These are phyloP conservation scores for Yamadazyma taylorii DNA, from an alignment of 1,139 yeast genomes.

Conservation along the genomic window DNA sequence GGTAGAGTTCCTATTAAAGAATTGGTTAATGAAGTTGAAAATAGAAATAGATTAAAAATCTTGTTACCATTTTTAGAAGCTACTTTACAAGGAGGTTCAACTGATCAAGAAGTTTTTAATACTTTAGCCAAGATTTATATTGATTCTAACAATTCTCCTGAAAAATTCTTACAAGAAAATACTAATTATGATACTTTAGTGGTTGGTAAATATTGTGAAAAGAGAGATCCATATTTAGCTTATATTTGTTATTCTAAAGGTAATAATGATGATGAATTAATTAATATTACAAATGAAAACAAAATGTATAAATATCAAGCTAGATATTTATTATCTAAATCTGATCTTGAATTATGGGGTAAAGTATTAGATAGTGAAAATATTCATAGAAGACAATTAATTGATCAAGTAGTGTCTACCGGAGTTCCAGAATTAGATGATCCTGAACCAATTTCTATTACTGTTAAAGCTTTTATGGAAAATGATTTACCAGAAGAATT, in stretches of 20 bases:
- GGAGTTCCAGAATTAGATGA: constrained; percentile 95
- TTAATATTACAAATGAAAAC: constrained; percentile 91
- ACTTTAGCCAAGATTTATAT: constrained; percentile 97
- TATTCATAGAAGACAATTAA: constrained; percentile 82
- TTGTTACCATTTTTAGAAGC: constrained; percentile 91
- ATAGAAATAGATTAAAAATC: constrained; percentile 89
- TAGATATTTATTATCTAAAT: constrained; percentile 82
- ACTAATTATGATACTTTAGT: constrained; percentile 84
- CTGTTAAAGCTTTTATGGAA: constrained; percentile 96
- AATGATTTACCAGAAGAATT: constrained; percentile 91
- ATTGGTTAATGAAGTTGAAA: constrained; percentile 91
- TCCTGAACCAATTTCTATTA: constrained; percentile 94
- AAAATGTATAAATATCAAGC: constrained; percentile 99
- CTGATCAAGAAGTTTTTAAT: constrained; percentile 89
- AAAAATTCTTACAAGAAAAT: constrained; percentile 91
- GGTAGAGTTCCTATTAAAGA: constrained; percentile 94
- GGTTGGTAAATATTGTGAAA: constrained; percentile 98
- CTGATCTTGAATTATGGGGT: constrained; percentile 81
- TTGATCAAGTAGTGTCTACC: constrained; percentile 93
- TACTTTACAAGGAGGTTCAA: constrained; percentile 82
- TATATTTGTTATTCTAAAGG: constrained; percentile 97
- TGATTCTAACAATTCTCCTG: constrained; percentile 96
- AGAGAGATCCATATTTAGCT: constrained; percentile 97
- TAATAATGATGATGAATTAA: constrained; percentile 82
- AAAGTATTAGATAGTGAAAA: constrained; percentile 75